These are phyloP conservation scores for Solanum boliviense DNA, from an alignment of 257 asterid species.

Conservation along the genomic window DNA sequence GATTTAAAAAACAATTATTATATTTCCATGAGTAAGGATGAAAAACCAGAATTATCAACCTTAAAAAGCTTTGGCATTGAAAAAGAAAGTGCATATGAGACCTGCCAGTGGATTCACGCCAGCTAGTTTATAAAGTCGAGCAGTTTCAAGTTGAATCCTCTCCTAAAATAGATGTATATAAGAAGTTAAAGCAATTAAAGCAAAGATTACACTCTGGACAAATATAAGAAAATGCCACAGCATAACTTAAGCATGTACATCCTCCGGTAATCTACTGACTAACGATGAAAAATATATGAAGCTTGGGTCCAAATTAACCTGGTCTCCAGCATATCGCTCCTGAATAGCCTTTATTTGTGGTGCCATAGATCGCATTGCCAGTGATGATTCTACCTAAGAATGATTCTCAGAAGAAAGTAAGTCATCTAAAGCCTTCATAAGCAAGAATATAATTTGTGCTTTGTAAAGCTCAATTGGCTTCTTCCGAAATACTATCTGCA, in stretches of 20 bases:
- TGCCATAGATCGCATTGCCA: slow-evolving; percentile 91
- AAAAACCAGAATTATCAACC: neutral
- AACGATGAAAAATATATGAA: slow-evolving; percentile 12
- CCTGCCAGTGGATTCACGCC: slow-evolving; percentile 98
- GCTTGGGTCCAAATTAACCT: slow-evolving; percentile 32
- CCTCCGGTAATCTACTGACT: neutral
- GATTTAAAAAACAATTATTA: neutral
- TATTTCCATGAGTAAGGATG: neutral
- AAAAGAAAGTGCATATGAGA: slow-evolving; percentile 8
- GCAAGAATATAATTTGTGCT: neutral
- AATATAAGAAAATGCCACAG: neutral
- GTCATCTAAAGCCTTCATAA: neutral
- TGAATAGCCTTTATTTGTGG: slow-evolving; percentile 98
- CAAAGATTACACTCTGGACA: neutral
- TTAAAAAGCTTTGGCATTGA: neutral
- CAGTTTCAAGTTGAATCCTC: slow-evolving; percentile 89
- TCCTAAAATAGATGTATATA: slow-evolving; percentile 45
- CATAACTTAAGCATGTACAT: neutral
- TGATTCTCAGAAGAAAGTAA: neutral
- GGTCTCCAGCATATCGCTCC: slow-evolving; percentile 94
- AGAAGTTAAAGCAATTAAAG: neutral
- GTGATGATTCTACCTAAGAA: slow-evolving; percentile 82
- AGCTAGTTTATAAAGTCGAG: slow-evolving; percentile 91
- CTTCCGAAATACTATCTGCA: neutral
- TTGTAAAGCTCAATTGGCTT: neutral